phyloP scores from a whole-genome alignment of 306 rosid species.

The Fragaria ananassa region DNA sequence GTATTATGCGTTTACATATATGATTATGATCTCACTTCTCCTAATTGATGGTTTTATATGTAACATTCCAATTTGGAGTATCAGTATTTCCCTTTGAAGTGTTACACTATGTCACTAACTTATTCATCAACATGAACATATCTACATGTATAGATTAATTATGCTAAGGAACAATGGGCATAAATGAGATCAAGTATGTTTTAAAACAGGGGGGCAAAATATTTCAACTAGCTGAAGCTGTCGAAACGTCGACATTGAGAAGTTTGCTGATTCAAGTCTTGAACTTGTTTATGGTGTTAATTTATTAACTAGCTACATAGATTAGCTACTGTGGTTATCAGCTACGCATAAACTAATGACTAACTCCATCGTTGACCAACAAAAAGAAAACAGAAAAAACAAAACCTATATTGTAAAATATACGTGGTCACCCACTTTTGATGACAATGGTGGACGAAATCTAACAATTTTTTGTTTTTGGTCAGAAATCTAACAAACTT shows the following conservation, averaged over 20 bases:
- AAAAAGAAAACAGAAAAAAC: neutral
- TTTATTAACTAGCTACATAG: neutral
- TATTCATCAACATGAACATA: neutral
- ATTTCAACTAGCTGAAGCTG: neutral
- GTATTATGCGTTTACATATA: too few species aligned
- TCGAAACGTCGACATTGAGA: neutral
- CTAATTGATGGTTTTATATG: too few species aligned
- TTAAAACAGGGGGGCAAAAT: neutral
- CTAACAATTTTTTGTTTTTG: neutral
- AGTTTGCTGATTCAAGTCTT: neutral
- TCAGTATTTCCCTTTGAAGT: too few species aligned
- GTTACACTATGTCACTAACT: neutral
- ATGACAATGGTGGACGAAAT: neutral
- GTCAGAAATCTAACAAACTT: neutral
- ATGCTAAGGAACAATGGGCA: neutral
- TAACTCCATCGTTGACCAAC: neutral
- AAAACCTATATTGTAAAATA: neutral
- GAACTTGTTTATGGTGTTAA: neutral
- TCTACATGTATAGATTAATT: neutral
- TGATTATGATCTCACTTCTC: too few species aligned
- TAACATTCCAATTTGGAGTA: too few species aligned
- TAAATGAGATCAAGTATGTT: neutral
- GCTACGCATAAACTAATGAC: neutral
- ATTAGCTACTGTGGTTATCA: neutral
- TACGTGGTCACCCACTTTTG: neutral